Evolutionary conservation across 1,139 yeast genomes (phyloP).

Genomic region (Candida pseudoviswanathii): DNA sequence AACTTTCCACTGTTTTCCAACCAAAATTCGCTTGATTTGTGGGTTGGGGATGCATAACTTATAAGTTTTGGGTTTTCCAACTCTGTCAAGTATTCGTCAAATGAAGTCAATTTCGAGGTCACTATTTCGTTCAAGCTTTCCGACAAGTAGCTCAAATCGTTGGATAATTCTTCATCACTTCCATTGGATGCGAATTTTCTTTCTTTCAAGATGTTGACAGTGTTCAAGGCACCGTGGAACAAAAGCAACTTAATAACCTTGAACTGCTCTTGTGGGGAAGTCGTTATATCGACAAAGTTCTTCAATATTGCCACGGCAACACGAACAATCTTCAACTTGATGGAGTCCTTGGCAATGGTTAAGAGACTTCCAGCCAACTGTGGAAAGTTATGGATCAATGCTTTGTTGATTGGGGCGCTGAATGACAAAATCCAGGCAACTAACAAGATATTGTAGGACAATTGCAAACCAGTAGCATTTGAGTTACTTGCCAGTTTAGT

Average conservation of each 20-base stretch:
- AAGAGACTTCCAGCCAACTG: slow-evolving; percentile 58
- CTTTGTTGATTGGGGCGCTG: slow-evolving; percentile 54
- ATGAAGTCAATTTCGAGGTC: slow-evolving; percentile 73
- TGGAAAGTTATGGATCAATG: slow-evolving; percentile 59
- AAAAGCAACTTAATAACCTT: slow-evolving; percentile 69
- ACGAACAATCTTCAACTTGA: slow-evolving; percentile 89
- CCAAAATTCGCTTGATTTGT: slow-evolving; percentile 88
- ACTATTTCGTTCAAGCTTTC: slow-evolving; percentile 70
- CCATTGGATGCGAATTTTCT: slow-evolving; percentile 79
- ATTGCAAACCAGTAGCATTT: slow-evolving; percentile 70
- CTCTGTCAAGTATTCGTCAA: slow-evolving; percentile 90
- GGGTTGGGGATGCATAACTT: slow-evolving; percentile 90
- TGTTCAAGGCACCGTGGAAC: slow-evolving; percentile 74
- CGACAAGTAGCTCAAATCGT: slow-evolving; percentile 63
- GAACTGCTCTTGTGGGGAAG: slow-evolving; percentile 35
- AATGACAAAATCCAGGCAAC: slow-evolving; percentile 86
- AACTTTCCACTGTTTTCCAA: slow-evolving; percentile 75
- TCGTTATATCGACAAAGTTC: slow-evolving; percentile 50
- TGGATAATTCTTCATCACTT: slow-evolving; percentile 81
- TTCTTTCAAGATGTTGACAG: slow-evolving; percentile 69
- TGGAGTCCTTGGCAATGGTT: slow-evolving; percentile 64
- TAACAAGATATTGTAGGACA: slow-evolving; percentile 78
- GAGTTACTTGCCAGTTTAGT: slow-evolving; percentile 38
- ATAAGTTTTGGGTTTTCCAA: slow-evolving; percentile 74
- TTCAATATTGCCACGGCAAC: slow-evolving; percentile 74